Percentiles rank a stretch among this genome's conserved stretches.
These are phyloP conservation scores for Populus hybrid DNA, from an alignment of 441 rosid species.

Conservation along the genomic window DNA sequence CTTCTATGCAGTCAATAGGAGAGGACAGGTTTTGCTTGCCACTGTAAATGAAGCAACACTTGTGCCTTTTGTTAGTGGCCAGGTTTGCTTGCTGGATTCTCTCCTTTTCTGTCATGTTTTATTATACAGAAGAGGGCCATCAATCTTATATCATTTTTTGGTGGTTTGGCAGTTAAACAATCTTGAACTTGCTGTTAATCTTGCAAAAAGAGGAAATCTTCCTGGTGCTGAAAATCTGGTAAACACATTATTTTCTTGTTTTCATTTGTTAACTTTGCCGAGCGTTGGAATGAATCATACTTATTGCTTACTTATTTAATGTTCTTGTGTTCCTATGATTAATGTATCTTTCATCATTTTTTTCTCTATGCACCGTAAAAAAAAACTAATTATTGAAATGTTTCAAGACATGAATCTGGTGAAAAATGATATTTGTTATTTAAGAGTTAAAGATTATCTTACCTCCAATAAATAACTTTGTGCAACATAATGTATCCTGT, in stretches of 20 bases:
- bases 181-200: conserved; percentile 81
- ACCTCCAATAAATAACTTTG: not conserved
- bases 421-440: not conserved
- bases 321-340: not conserved
- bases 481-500: not conserved
- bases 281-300: not conserved
- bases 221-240: conserved; percentile 93
- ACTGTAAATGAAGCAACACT: conserved; percentile 82
- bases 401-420: too few relatives aligned
- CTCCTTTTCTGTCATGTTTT: not conserved
- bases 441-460: not conserved
- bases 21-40: conserved; percentile 86
- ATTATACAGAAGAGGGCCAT: not conserved
- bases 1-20: conserved; percentile 82
- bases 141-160: conserved; percentile 11
- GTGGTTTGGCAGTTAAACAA: conserved; percentile 59
- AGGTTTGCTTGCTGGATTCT: conserved; percentile 38
- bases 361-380: not conserved
- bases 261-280: not conserved
- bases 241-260: conserved; percentile 11
- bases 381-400: too few relatives aligned
- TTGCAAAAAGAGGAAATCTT: conserved; percentile 88
- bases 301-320: not conserved
- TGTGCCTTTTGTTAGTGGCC: conserved; percentile 88
- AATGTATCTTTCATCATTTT: not conserved